Evolutionary conservation across 768 basidiomycete genomes (phyloP).

Genomic region (Termitomyces sp.): DNA sequence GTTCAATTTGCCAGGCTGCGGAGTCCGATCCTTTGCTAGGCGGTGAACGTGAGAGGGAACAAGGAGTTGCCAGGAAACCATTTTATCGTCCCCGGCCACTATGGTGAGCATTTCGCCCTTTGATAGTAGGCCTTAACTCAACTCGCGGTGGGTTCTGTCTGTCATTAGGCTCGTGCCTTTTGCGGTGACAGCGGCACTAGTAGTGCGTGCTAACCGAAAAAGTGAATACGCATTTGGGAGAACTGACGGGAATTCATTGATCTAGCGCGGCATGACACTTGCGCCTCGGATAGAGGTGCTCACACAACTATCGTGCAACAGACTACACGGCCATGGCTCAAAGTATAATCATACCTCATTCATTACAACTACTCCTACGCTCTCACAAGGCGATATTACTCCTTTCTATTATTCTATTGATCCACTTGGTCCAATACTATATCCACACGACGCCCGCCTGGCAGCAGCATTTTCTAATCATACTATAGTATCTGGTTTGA

Average conservation of each 20-base stretch:
- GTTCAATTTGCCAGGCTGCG: slow-evolving; percentile 8
- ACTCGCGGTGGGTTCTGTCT: neutral
- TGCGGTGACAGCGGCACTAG: slow-evolving; percentile 57
- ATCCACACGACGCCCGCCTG: slow-evolving; percentile 11
- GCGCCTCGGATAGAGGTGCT: slow-evolving; percentile 78
- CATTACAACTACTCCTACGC: slow-evolving; percentile 1
- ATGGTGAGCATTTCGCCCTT: slow-evolving; percentile 28
- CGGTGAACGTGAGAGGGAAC: neutral
- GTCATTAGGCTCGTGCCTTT: slow-evolving; percentile 72
- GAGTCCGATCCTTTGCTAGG: slow-evolving; percentile 19
- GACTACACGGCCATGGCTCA: slow-evolving; percentile 34
- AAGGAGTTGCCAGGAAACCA: slow-evolving; percentile 31
- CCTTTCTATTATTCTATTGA: slow-evolving; percentile 25
- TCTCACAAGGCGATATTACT: slow-evolving; percentile 7
- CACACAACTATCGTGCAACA: slow-evolving; percentile 71
- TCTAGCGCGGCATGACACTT: slow-evolving; percentile 80
- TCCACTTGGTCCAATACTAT: slow-evolving; percentile 25
- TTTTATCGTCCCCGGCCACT: slow-evolving; percentile 48
- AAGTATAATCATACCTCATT: slow-evolving; percentile 34
- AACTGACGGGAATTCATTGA: slow-evolving; percentile 7
- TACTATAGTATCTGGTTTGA: slow-evolving; percentile 2
- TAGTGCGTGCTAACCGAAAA: slow-evolving; percentile 39
- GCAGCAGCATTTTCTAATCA: neutral
- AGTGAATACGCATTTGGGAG: neutral
- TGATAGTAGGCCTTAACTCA: neutral